Conservation (phyloP, 352 stramenopile species). For the Globisporangium iwayamae region DNA sequence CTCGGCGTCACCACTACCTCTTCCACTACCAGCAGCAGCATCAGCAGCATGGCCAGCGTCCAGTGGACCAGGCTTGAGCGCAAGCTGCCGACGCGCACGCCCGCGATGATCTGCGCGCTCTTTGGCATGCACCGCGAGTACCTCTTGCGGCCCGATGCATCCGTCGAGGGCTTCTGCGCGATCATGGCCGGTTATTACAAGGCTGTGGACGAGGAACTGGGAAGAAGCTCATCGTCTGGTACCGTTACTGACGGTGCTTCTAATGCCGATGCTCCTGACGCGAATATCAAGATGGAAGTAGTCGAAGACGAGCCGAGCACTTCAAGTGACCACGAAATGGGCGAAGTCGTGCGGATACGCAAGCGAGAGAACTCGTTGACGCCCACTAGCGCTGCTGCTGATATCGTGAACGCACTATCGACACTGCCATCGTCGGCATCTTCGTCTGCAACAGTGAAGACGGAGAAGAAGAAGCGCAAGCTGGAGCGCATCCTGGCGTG, state of each 20-base stretch:
- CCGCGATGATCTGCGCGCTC: constrained; percentile 56
- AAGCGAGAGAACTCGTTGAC: constrained; percentile 7
- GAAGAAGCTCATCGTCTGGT: background rate
- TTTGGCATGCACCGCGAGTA: constrained; percentile 71
- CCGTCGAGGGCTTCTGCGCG: constrained; percentile 64
- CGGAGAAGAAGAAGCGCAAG: constrained; percentile 43
- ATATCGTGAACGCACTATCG: background rate
- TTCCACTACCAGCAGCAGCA: background rate
- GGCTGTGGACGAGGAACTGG: constrained; percentile 25
- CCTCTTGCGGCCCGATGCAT: constrained; percentile 59
- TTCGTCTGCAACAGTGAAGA: background rate
- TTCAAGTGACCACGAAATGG: constrained; percentile 3
- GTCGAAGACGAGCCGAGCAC: background rate
- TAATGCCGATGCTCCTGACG: background rate
- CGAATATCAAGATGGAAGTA: constrained; percentile 15
- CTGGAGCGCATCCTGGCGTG: constrained; percentile 38
- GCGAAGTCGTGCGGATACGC: constrained; percentile 5
- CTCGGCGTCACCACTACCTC: constrained; percentile 20
- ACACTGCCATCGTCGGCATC: background rate
- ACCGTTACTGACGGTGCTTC: background rate
- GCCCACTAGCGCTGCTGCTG: background rate
- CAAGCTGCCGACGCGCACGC: constrained; percentile 42
- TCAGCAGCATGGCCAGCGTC: background rate
- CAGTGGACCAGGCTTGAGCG: constrained; percentile 54
- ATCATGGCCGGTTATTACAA: constrained; percentile 73